Percentiles rank a stretch among this genome's conserved stretches.
These are phyloP conservation scores for Cornus suecica DNA, from an alignment of 148 eudicot species.

Conservation along the genomic window DNA sequence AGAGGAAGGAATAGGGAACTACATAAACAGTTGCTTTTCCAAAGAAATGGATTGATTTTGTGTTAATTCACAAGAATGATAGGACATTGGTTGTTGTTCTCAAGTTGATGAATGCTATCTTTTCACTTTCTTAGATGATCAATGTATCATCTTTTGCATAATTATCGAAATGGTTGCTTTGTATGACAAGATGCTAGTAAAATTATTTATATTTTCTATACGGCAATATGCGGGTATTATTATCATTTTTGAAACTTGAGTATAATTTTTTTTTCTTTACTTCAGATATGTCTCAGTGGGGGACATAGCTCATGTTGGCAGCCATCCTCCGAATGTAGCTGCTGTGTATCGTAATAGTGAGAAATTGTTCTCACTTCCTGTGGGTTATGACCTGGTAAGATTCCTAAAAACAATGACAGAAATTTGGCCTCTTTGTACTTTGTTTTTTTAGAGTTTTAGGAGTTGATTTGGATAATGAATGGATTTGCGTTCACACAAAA, in stretches of 20 bases:
- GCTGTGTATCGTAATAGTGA: slow-evolving; percentile 64
- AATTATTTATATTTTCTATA: background rate
- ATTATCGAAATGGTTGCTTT: background rate
- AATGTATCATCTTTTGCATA: background rate
- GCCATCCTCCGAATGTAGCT: slow-evolving; percentile 90
- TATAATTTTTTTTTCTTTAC: slow-evolving; percentile 16
- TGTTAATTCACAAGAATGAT: background rate
- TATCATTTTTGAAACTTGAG: slow-evolving; percentile 3
- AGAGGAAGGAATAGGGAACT: background rate
- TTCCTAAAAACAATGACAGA: background rate
- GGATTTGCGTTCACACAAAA: no score
- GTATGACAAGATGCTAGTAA: background rate
- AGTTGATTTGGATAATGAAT: no score
- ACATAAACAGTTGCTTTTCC: background rate
- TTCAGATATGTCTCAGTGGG: slow-evolving; percentile 86
- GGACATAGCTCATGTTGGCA: slow-evolving; percentile 77
- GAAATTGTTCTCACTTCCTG: slow-evolving; percentile 58
- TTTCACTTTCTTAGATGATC: background rate
- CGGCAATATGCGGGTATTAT: background rate
- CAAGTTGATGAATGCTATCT: slow-evolving; percentile 3
- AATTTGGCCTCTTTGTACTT: no score
- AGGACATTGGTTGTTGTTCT: background rate
- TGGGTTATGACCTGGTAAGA: slow-evolving; percentile 92
- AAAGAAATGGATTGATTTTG: background rate
- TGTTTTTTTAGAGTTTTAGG: no score